Percentiles rank a stretch among this genome's conserved stretches.
Evolutionary conservation across 2,329 filamentous ascomycete species (phyloP).

Genomic region (Mollisiaceae sp.): DNA sequence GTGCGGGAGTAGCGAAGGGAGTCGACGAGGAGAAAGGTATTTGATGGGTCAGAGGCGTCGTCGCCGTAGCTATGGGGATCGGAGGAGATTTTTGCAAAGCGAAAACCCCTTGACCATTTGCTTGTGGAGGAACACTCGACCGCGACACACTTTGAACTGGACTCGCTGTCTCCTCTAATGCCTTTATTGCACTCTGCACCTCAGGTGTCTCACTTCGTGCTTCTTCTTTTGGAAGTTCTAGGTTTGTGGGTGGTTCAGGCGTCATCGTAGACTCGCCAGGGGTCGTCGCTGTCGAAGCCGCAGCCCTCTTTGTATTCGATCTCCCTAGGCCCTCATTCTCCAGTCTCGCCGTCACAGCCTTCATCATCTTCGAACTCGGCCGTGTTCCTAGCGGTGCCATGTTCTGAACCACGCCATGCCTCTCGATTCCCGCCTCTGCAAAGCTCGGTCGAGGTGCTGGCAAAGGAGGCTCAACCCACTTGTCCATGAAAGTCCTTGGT

Average conservation of each 20-base stretch:
- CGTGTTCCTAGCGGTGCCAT: constrained; percentile 82
- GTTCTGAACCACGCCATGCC: constrained; percentile 77
- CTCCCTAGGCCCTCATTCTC: constrained; percentile 26
- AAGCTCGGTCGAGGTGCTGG: constrained; percentile 68
- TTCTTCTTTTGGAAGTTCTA: constrained; percentile 3
- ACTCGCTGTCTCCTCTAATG: constrained; percentile 16
- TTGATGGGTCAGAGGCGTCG: neutral
- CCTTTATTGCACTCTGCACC: neutral
- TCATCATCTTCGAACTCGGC: constrained; percentile 67
- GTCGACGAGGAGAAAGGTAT: neutral
- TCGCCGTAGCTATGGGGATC: neutral
- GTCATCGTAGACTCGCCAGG: constrained; percentile 34
- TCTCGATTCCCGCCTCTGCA: constrained; percentile 73
- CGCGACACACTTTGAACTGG: constrained; percentile 28
- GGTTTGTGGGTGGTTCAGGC: constrained; percentile 33
- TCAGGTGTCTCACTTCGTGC: neutral
- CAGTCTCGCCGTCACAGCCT: constrained; percentile 41
- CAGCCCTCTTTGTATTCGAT: constrained; percentile 31
- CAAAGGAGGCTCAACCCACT: constrained; percentile 62
- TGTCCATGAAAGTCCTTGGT: constrained; percentile 42
- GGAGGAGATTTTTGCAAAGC: constrained; percentile 25
- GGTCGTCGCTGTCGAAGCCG: constrained; percentile 33
- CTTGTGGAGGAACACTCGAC: constrained; percentile 24
- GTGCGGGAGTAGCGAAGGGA: neutral
- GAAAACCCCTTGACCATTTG: constrained; percentile 25